Conservation (phyloP, 2,329 filamentous ascomycete species). For the Colletotrichum sp. region DNA sequence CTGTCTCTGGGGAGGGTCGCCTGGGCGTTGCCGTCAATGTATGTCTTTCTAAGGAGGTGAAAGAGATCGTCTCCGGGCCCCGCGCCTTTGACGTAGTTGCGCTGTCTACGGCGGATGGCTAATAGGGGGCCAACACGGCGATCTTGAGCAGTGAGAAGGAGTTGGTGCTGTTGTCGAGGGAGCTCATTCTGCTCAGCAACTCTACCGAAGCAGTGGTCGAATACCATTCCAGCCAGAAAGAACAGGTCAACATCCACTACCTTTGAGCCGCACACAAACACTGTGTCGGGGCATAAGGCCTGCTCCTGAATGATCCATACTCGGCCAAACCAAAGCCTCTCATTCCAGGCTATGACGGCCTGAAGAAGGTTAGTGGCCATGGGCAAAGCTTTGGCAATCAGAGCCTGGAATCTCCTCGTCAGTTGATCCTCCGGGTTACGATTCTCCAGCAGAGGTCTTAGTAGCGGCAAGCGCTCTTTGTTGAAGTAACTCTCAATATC, state of each 20-base stretch:
- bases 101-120: background rate
- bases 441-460: background rate
- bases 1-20: slow-evolving; percentile 25
- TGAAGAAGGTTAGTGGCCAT: background rate
- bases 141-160: background rate
- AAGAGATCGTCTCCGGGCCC: slow-evolving; percentile 22
- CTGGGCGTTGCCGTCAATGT: slow-evolving; percentile 6
- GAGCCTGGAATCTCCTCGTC: slow-evolving; percentile 20
- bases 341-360: background rate
- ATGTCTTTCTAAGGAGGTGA: slow-evolving; percentile 23
- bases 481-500: background rate
- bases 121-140: background rate
- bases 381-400: background rate
- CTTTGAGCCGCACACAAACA: slow-evolving; percentile 31
- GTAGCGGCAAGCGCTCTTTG: background rate
- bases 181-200: background rate
- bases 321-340: slow-evolving; percentile 29
- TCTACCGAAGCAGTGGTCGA: slow-evolving; percentile 11
- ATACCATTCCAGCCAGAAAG: slow-evolving; percentile 20
- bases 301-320: slow-evolving; percentile 34
- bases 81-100: slow-evolving; percentile 15
- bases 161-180: background rate
- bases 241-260: slow-evolving; percentile 30
- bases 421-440: slow-evolving; percentile 15
- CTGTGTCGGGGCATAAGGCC: slow-evolving; percentile 26